Base-by-base conservation (phyloP, 164 flowering plant species). In the Magnolia kwangsiensis region DNA sequence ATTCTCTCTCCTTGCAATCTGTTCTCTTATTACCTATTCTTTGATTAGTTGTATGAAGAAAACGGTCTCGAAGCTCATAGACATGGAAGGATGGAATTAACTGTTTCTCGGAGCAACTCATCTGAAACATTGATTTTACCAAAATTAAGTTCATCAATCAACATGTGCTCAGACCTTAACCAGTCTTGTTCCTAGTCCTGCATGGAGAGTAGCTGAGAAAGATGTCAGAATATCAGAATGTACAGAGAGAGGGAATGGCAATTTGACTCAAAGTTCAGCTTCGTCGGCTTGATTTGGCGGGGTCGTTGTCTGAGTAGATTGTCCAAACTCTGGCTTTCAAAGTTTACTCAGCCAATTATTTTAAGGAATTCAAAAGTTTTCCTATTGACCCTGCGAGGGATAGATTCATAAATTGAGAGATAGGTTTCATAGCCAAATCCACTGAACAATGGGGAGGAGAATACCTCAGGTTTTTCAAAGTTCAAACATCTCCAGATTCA, bases 1-100 rank as follows among this genome's bases (percentile, higher is more conserved):
- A 61, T 74, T 63, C 1, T 58, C 55, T 78, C 75, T 59, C n/a
- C 1, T 13, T 77, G 74, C 10, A 8, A 29, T 23, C 11, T 7
- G 8, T 8, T 14, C 20, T 63, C 69, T 65, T 71, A 50, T 3
- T 19, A 70, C 72, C 13, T 74, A 23, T 55, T 31, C 65, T 63
- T 63, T 63, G 20, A 8, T 18, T 63, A 16, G 73, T 50, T 10
- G 37, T 69, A 69, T 37, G 45, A 37, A 37, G 45, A 37, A 4
- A 37, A 37, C 7, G 7, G 45, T 37, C 6, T 37, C 3, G 7
- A 31, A 31, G 21, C 10, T 69, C 50, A 31, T 69, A 69, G 16
- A 29, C 20, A 66, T 63, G 20, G 4, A 63, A 21, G n/a, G 20
- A n/a, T 18, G 23, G 11, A n/a, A 65, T 65, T 65, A 21, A 20